Percentiles rank a stretch among this genome's conserved stretches.
These are phyloP conservation scores for Alternaria hordeiaustralica DNA, from an alignment of 2,329 filamentous ascomycete genomes.

Conservation along the genomic window DNA sequence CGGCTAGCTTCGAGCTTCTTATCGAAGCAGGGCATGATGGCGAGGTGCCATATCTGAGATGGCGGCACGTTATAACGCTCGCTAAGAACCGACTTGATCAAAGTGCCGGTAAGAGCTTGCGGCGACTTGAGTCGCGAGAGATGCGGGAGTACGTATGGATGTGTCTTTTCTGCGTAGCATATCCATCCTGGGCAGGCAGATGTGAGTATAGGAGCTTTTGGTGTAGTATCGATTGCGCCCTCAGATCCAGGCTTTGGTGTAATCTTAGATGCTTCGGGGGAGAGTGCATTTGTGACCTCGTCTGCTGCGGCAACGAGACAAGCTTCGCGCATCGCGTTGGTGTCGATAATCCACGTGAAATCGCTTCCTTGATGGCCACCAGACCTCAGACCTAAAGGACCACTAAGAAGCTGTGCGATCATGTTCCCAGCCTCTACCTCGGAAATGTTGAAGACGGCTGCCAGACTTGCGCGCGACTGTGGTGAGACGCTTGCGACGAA, in stretches of 20 bases:
- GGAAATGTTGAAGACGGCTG: slow-evolving; percentile 78
- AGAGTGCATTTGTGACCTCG: slow-evolving; percentile 52
- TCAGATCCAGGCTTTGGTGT: slow-evolving; percentile 35
- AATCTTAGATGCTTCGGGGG: slow-evolving; percentile 31
- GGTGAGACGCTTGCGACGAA: slow-evolving; percentile 94
- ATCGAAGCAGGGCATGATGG: slow-evolving; percentile 98
- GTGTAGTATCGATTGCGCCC: slow-evolving; percentile 52
- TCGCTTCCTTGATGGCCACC: slow-evolving; percentile 76
- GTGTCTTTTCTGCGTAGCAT: slow-evolving; percentile 98
- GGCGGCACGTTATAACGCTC: slow-evolving; percentile 74
- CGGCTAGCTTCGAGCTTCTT: slow-evolving; percentile 97
- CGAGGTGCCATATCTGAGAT: slow-evolving; percentile 88
- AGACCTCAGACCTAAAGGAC: slow-evolving; percentile 69
- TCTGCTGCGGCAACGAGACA: slow-evolving; percentile 70
- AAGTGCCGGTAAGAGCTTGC: slow-evolving; percentile 87
- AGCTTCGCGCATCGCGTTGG: slow-evolving; percentile 80
- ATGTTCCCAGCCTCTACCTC: slow-evolving; percentile 78
- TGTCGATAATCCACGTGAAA: slow-evolving; percentile 91
- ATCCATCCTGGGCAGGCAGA: slow-evolving; percentile 98
- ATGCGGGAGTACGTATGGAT: slow-evolving; percentile 90
- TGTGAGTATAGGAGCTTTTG: slow-evolving; percentile 73
- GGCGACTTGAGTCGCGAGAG: slow-evolving; percentile 91
- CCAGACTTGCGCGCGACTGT: slow-evolving; percentile 86
- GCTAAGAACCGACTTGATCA: slow-evolving; percentile 86
- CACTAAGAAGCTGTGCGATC: slow-evolving; percentile 80